Evolutionary conservation across 1,284 basidiomycete genomes (phyloP), one percentile per base, ranked within the genome.

Genomic region (Trametes polyzona): DNA sequence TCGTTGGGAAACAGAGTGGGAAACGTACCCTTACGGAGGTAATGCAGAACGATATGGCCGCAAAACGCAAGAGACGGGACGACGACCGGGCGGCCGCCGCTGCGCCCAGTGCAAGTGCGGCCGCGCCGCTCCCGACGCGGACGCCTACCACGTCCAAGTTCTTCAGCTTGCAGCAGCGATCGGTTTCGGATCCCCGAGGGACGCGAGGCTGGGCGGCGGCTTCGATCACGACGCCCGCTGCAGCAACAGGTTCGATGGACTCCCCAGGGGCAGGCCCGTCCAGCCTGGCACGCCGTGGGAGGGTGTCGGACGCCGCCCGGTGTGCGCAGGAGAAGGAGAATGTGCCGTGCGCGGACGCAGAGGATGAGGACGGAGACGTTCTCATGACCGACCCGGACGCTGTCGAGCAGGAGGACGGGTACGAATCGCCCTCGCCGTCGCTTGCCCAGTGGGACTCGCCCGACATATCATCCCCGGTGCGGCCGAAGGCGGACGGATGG

Each of bases 361-460:
- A 29, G 26, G 83, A 89, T 36, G 76, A 77, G 63, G 88, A 90
- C 70, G 89, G n/a, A 16, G 75, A 76, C 23, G 69, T 70, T 42
- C 63, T 67, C 53, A 67, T 70, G 49, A 72, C 76, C 47, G 65
- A 67, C 29, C 71, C 75, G 54, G 74, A 78, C 50, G 67, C 62
- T 17, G 84, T 90, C 32, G 75, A 78, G 65, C 90, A 90, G 71
- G 90, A 92, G 67, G 88, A 89, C 63, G 89, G 90, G 33, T 92
- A 92, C 70, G 76, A 87, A 55, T 90, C 89, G 17, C 88, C 88
- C 17, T 76, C 82, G 14, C 75, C 80, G 55, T 83, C 83, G 47
- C 73, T 78, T 64, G 76, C 76, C 58, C 74, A 78, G 58, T 71
- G 71, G 63, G 80, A 81, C 55, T 79, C 80, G 10, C 80, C 84